Evolutionary conservation across 2,329 filamentous ascomycete species (phyloP).

Genomic region (Cladosporium sp.): DNA sequence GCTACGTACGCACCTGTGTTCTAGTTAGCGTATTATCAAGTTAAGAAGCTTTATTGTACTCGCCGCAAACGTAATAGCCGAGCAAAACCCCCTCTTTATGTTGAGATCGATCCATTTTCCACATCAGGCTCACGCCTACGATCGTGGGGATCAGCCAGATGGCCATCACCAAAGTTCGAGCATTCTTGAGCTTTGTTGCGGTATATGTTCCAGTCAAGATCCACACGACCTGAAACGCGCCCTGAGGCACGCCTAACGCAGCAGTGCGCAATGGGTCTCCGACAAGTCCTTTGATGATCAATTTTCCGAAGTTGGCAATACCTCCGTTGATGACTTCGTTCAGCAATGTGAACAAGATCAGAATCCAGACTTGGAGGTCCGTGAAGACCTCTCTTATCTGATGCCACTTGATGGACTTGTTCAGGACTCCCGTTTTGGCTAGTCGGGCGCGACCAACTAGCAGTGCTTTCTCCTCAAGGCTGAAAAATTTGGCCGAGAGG

Average conservation of each 20-base stretch:
- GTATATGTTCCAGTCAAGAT: slow-evolving; percentile 51
- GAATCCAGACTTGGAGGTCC: slow-evolving; percentile 56
- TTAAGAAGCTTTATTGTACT: too few relatives aligned
- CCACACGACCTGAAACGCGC: slow-evolving; percentile 49
- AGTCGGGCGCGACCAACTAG: slow-evolving; percentile 41
- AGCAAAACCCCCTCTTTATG: slow-evolving; percentile 45
- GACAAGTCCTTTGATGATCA: slow-evolving; percentile 51
- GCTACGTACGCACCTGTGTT: slow-evolving; percentile 47
- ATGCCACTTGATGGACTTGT: slow-evolving; percentile 46
- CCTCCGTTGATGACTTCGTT: slow-evolving; percentile 54
- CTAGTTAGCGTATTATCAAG: too few relatives aligned
- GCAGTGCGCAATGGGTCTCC: slow-evolving; percentile 45
- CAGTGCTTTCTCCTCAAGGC: slow-evolving; percentile 50
- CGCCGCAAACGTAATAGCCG: slow-evolving; percentile 41
- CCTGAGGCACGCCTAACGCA: slow-evolving; percentile 50
- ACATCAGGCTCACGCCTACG: slow-evolving; percentile 47
- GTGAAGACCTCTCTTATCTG: slow-evolving; percentile 54
- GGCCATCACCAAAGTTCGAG: slow-evolving; percentile 49
- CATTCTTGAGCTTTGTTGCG: slow-evolving; percentile 49
- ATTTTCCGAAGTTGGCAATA: slow-evolving; percentile 52
- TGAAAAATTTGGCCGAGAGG: slow-evolving; percentile 66
- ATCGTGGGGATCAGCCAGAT: slow-evolving; percentile 51
- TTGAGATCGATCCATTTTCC: slow-evolving; percentile 43
- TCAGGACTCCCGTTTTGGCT: slow-evolving; percentile 44
- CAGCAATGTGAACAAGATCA: slow-evolving; percentile 38